Evolutionary conservation across 305 asterid species (phyloP).

Genomic region (Fraxinus floribunda): DNA sequence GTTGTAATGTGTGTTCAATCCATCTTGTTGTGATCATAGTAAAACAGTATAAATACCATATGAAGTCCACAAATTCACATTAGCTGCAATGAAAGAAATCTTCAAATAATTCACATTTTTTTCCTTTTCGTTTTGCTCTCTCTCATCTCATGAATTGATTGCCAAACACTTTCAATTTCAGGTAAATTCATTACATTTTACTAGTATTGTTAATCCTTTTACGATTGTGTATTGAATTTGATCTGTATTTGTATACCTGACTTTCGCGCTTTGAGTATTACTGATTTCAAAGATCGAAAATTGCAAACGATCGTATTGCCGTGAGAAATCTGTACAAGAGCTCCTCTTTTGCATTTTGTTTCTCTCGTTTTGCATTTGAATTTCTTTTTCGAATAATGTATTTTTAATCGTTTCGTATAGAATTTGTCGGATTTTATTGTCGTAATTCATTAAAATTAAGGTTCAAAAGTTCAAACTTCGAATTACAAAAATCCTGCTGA

Average conservation of each 20-base stretch:
- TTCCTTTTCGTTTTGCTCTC: background rate
- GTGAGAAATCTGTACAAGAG: background rate
- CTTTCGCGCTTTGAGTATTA: background rate
- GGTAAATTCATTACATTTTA: background rate
- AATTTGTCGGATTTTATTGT: background rate
- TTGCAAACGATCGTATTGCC: background rate
- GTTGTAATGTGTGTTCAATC: background rate
- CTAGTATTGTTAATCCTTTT: background rate
- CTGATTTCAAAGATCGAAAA: background rate
- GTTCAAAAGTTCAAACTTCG: background rate
- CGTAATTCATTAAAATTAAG: background rate
- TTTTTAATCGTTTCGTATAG: background rate
- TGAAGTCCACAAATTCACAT: background rate
- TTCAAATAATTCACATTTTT: background rate
- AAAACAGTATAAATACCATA: background rate
- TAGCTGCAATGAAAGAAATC: background rate
- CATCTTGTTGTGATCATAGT: background rate
- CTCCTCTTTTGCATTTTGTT: background rate
- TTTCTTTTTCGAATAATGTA: background rate
- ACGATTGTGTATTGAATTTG: background rate
- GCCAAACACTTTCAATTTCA: background rate
- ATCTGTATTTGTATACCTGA: background rate
- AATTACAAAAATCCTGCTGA: background rate
- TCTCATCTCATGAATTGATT: background rate
- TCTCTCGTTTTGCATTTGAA: background rate